Conservation (phyloP, 257 asterid species). For the Nemophila menziesii region DNA sequence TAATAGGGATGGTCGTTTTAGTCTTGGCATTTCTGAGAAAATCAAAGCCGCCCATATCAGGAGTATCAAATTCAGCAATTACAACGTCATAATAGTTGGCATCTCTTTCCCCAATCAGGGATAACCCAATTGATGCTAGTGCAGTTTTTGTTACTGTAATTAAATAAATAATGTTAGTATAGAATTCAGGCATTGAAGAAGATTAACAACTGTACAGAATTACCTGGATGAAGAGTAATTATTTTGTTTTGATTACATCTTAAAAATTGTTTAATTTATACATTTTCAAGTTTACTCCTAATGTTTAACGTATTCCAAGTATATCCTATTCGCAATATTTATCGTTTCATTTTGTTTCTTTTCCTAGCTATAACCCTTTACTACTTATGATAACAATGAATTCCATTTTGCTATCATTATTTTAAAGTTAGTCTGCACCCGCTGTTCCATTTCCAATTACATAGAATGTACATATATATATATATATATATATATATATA, state of each 20-base stretch:
- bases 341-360: background rate
- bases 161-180: background rate
- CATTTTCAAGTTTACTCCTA: background rate
- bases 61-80: constrained; percentile 14
- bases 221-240: too few species aligned
- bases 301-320: background rate
- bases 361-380: background rate
- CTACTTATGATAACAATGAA: background rate
- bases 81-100: constrained; percentile 11
- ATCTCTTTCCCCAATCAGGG: constrained; percentile 6
- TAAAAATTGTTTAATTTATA: too few species aligned
- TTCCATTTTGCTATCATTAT: too few species aligned
- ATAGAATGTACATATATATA: too few species aligned
- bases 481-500: too few species aligned
- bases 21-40: constrained; percentile 9
- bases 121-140: constrained; percentile 7
- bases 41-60: constrained; percentile 10
- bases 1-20: constrained; percentile 6
- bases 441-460: too few species aligned
- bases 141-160: constrained; percentile 3
- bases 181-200: too few species aligned
- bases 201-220: too few species aligned
- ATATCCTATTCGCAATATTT: background rate
- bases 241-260: too few species aligned
- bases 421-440: background rate